Conservation (phyloP, 2,329 filamentous ascomycete genomes). For the Penicillium paneum region DNA sequence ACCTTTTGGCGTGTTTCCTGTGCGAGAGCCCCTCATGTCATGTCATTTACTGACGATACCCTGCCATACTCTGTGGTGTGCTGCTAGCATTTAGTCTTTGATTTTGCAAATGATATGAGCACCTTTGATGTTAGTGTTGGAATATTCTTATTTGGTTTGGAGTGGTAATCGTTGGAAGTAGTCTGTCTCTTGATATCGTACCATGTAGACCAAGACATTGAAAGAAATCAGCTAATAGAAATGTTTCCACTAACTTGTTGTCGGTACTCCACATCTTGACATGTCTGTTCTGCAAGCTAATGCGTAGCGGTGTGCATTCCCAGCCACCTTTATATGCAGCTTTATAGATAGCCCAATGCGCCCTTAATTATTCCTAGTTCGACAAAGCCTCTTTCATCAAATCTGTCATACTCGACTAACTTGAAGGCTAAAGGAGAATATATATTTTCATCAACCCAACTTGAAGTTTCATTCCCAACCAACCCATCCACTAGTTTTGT, state of each 20-base stretch:
- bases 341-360: not conserved
- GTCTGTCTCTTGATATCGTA: not conserved
- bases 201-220: not conserved
- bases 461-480: not conserved
- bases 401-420: not conserved
- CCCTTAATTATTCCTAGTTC: not conserved
- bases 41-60: slow-evolving; percentile 27
- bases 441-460: not conserved
- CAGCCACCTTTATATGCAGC: not conserved
- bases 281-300: not conserved
- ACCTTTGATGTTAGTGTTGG: not conserved
- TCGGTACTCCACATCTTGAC: not conserved
- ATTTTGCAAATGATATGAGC: slow-evolving; percentile 6
- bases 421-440: not conserved
- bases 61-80: slow-evolving; percentile 19
- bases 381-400: not conserved
- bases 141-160: not conserved
- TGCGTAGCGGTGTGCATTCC: not conserved
- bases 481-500: not conserved
- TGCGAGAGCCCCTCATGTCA: slow-evolving; percentile 17
- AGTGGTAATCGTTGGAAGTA: not conserved
- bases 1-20: slow-evolving; percentile 17
- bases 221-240: not conserved
- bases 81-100: slow-evolving; percentile 9
- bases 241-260: not conserved